Conservation (phyloP, 176 grass and related monocot species). For the Avena sativa region DNA sequence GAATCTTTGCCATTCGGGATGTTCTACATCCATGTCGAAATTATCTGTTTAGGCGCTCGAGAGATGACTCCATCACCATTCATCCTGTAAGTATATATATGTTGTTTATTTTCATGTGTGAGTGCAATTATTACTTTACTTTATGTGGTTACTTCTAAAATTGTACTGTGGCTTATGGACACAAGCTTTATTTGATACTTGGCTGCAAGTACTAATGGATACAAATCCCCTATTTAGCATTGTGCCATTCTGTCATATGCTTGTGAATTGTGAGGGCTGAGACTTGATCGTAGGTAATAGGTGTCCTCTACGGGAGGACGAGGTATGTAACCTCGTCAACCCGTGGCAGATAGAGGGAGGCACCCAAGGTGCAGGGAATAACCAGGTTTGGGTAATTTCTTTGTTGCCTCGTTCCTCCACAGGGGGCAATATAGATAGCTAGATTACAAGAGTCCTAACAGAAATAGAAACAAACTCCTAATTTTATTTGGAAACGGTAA, state of each 20-base stretch:
- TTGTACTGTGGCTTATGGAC: background rate
- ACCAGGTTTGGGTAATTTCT: background rate
- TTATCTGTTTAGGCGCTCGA: background rate
- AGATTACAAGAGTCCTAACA: too few relatives aligned
- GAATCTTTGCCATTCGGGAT: slow-evolving; percentile 3
- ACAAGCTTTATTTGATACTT: background rate
- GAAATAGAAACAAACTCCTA: too few relatives aligned
- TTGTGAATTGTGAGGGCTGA: too few relatives aligned
- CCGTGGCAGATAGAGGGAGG: background rate
- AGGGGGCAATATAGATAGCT: background rate
- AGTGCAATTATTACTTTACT: background rate
- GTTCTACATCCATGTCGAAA: background rate
- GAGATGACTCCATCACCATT: background rate
- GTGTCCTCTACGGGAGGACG: too few relatives aligned
- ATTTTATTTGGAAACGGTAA: too few relatives aligned
- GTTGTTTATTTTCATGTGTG: background rate
- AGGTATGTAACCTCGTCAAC: too few relatives aligned
- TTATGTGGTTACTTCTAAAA: background rate
- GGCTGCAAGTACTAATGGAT: background rate
- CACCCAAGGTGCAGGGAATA: background rate
- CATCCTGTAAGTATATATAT: background rate
- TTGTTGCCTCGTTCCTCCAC: background rate
- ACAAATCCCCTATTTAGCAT: background rate
- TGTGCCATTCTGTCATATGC: background rate
- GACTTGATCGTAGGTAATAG: too few relatives aligned